phyloP scores from a whole-genome alignment of 768 basidiomycete genomes.

The Suillus clintonianus region DNA sequence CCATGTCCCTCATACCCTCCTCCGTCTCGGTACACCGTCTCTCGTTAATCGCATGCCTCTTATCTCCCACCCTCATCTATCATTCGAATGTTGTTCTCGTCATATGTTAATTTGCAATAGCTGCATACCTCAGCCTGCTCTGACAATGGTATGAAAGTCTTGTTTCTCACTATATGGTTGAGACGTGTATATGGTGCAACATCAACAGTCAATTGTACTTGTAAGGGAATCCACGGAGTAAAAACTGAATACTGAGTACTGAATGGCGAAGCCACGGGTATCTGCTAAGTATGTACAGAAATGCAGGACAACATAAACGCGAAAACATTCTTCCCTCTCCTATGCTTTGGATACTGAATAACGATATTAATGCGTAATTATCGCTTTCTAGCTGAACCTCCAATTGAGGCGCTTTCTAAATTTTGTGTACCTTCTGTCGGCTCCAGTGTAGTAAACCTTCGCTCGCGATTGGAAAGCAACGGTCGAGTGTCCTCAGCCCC shows the following conservation, averaged over 20 bases:
- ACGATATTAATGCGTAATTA: neutral
- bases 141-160: neutral
- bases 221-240: too few relatives aligned
- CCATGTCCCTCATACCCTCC: too few relatives aligned
- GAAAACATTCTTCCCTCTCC: neutral
- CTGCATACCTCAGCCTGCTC: neutral
- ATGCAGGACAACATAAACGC: neutral
- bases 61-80: neutral
- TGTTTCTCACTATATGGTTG: neutral
- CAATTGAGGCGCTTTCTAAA: constrained; percentile 43
- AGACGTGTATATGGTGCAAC: neutral
- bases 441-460: constrained; percentile 54
- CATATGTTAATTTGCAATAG: neutral
- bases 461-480: neutral
- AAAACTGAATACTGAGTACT: too few relatives aligned
- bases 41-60: too few relatives aligned
- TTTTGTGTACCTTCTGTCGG: constrained; percentile 48
- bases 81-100: neutral
- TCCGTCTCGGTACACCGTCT: too few relatives aligned
- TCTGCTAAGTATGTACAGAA: neutral
- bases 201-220: neutral
- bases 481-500: constrained; percentile 11
- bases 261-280: neutral
- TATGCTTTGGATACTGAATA: neutral
- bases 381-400: constrained; percentile 36